phyloP scores from a whole-genome alignment of 2,329 filamentous ascomycete species.

The Phaeomoniella chlamydospora region DNA sequence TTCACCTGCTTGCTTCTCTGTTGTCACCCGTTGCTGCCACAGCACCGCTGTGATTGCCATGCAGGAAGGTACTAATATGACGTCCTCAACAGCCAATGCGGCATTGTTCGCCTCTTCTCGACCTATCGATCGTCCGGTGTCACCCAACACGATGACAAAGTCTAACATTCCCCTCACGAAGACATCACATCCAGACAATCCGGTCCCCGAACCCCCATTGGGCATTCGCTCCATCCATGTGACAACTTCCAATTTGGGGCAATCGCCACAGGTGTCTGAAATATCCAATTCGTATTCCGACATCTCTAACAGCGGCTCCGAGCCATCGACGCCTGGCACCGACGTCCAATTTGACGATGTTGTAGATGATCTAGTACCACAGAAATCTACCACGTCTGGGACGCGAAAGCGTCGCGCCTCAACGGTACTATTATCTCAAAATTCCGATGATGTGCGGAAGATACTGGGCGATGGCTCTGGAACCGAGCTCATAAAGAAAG shows the following conservation, averaged over 20 bases:
- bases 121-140: constrained; percentile 2
- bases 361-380: constrained; percentile 12
- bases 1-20: background rate
- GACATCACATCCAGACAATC: constrained; percentile 31
- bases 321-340: constrained; percentile 24
- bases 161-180: constrained; percentile 13
- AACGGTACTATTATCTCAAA: constrained; percentile 39
- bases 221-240: constrained; percentile 20
- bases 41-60: background rate
- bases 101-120: constrained; percentile 2
- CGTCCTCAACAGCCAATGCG: constrained; percentile 1
- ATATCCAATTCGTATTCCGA: constrained; percentile 16
- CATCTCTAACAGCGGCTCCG: constrained; percentile 19
- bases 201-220: constrained; percentile 31
- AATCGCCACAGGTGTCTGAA: constrained; percentile 16
- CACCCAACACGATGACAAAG: constrained; percentile 2
- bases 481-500: constrained; percentile 46
- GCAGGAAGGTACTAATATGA: background rate
- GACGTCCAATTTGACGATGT: constrained; percentile 21
- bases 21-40: background rate
- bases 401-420: constrained; percentile 26
- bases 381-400: constrained; percentile 8
- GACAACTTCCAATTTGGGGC: constrained; percentile 17
- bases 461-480: constrained; percentile 38
- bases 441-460: constrained; percentile 41